Evolutionary conservation across 345 rosid genomes (phyloP).

Genomic region (Lepidium aucheri): DNA sequence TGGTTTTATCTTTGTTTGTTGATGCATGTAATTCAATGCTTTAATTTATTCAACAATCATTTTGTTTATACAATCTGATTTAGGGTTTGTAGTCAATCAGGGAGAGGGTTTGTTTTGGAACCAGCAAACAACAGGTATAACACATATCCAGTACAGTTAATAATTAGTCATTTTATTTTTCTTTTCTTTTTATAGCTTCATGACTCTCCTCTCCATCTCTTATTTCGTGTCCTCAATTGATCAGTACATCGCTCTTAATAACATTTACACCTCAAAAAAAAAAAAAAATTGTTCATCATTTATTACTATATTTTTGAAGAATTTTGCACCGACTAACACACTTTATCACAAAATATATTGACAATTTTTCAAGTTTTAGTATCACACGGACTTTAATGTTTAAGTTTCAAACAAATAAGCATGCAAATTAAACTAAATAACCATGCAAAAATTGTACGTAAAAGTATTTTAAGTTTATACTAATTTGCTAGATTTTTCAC

Average conservation of each 20-base stretch:
- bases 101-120: background rate
- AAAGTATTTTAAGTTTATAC: too few species aligned
- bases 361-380: background rate
- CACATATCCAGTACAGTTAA: background rate
- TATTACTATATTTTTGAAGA: background rate
- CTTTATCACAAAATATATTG: background rate
- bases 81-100: background rate
- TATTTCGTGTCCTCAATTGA: background rate
- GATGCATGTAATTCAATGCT: too few species aligned
- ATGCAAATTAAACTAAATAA: background rate
- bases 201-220: background rate
- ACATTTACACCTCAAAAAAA: too few species aligned
- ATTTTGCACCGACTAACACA: background rate
- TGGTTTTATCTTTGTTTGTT: too few species aligned
- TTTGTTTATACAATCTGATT: too few species aligned
- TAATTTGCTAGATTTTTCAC: too few species aligned
- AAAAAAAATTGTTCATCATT: too few species aligned
- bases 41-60: too few species aligned
- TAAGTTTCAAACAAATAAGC: background rate
- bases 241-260: too few species aligned
- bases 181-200: slow-evolving; percentile 5
- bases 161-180: background rate
- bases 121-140: slow-evolving; percentile 7
- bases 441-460: too few species aligned
- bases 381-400: too few species aligned